Evolutionary conservation across 2,329 filamentous ascomycete genomes (phyloP).

Genomic region (Penicillium sp.): DNA sequence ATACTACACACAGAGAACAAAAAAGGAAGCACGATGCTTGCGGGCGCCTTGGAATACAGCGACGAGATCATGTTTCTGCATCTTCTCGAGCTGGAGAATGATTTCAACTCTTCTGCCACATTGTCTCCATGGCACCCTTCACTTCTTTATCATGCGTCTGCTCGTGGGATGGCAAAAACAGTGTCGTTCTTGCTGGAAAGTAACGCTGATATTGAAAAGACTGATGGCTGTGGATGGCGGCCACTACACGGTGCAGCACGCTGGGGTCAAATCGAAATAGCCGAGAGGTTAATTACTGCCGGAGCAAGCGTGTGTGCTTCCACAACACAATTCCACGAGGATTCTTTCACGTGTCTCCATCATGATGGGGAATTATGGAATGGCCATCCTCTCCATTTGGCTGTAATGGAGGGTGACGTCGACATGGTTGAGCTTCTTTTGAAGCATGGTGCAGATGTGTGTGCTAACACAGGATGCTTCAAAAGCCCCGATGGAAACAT

Average conservation of each 20-base stretch:
- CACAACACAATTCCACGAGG: background rate
- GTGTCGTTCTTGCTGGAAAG: background rate
- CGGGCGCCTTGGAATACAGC: background rate
- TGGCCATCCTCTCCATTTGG: background rate
- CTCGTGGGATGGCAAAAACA: background rate
- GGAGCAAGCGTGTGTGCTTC: background rate
- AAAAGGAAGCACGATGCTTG: background rate
- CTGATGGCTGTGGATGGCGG: background rate
- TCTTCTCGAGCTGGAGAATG: background rate
- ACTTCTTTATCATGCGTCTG: background rate
- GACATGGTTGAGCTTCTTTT: background rate
- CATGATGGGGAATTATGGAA: background rate
- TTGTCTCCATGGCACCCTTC: background rate
- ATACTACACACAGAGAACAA: background rate
- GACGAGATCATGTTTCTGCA: background rate
- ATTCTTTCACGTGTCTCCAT: background rate
- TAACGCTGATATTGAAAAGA: background rate
- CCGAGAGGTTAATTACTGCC: background rate
- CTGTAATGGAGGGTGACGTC: background rate
- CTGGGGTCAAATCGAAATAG: background rate
- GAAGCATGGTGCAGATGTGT: background rate
- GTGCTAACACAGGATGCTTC: background rate
- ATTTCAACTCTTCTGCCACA: background rate
- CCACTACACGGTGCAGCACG: background rate
- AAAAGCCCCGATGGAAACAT: background rate